Conservation (phyloP, 257 asterid species). For the Solanum sejunctum region DNA sequence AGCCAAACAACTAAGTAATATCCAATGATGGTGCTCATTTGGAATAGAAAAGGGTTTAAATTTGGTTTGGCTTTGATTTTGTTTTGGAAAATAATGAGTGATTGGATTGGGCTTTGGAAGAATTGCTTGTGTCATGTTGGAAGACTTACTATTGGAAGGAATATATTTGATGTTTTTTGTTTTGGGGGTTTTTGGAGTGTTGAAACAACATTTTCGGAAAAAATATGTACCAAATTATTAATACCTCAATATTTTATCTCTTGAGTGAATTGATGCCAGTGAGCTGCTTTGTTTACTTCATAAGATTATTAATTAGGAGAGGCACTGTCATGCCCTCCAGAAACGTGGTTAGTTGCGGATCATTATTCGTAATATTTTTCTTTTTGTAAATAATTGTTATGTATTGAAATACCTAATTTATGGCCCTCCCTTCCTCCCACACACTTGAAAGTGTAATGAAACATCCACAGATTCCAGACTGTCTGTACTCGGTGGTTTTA, state of each 20-base stretch:
- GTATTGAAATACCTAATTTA: background rate
- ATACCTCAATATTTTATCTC: background rate
- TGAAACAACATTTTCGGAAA: background rate
- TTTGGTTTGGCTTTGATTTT: background rate
- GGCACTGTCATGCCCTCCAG: background rate
- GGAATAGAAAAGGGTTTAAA: background rate
- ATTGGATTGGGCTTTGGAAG: background rate
- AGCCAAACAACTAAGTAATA: background rate
- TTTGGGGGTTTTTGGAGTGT: background rate
- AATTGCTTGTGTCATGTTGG: background rate
- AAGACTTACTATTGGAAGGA: background rate
- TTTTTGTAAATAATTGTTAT: background rate
- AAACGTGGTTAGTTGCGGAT: background rate
- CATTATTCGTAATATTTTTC: background rate
- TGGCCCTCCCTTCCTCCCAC: background rate
- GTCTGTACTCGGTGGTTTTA: background rate
- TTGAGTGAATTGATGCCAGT: background rate
- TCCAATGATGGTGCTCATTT: background rate
- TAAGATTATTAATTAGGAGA: background rate
- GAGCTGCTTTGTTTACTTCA: background rate
- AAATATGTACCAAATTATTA: background rate
- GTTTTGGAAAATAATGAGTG: background rate
- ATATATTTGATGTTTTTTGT: background rate
- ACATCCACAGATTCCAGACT: background rate
- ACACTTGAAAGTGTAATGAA: background rate